Conservation (phyloP, 441 rosid species). For the Corymbia calophylla region DNA sequence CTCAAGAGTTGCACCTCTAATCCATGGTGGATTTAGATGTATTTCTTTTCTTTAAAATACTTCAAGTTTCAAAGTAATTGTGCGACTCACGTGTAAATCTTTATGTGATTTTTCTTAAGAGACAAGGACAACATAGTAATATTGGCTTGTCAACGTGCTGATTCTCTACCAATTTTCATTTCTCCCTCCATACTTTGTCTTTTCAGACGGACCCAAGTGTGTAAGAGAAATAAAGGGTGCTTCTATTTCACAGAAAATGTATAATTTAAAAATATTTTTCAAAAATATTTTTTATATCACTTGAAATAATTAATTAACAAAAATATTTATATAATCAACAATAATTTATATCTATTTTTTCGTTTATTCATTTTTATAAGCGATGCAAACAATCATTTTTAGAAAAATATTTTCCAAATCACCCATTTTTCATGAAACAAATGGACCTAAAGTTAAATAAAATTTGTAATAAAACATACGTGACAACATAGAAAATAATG, state of each 20-base stretch:
- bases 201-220: not conserved
- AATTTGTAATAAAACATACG: too few species aligned
- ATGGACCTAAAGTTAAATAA: not conserved
- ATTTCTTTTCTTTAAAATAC: not conserved
- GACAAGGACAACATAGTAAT: too few species aligned
- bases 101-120: too few species aligned
- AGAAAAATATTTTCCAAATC: too few species aligned
- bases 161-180: not conserved
- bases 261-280: too few species aligned
- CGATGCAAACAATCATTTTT: too few species aligned
- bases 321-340: too few species aligned
- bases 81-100: not conserved
- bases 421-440: not conserved
- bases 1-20: not conserved
- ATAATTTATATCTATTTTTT: too few species aligned
- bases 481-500: not conserved
- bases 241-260: too few species aligned
- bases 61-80: not conserved
- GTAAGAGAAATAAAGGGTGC: not conserved
- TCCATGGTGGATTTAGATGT: not conserved
- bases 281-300: too few species aligned
- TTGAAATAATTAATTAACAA: too few species aligned
- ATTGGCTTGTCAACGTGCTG: too few species aligned
- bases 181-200: not conserved
- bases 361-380: not conserved